Evolutionary conservation across 2,329 filamentous ascomycete genomes (phyloP), one percentile per base, ranked within the genome.

Genomic region (Proliferodiscus dingleyae): DNA sequence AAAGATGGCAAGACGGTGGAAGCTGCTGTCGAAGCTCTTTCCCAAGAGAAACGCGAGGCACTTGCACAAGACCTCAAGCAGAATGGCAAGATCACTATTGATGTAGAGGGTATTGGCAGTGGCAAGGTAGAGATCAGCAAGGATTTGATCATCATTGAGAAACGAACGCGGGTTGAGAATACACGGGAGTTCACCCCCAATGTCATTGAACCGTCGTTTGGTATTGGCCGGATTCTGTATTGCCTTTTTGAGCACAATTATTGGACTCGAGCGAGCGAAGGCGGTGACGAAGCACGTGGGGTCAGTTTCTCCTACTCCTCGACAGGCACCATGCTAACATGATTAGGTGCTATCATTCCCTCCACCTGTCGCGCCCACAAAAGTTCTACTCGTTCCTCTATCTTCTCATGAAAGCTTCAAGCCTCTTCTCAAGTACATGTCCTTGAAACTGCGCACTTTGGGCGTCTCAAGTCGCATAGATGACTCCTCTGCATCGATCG

Each of bases 161-260:
- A 87, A 71, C 81, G 83, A 58, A 95, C 85, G 57, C 77, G 89
- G 52, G 78, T 82, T 3, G 88, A 95, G 68, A 85, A 95, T 64
- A 80, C 83, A 47, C 80, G 93, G 60, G 90, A 96, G 66, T 98
- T 88, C 71, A 94, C 85, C 1, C 91, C 91, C 49, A 96, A 96
- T 64, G 89, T 95, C 38, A 94, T 97, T 58, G 93, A 98, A 72
- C 93, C 91, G 2, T 97, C 91, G 1, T 98, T 97, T 61, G 91
- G 91, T 74, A 95, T 97, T 62, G 93, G 91, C 49, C 82, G 91
- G 59, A 96, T 97, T 52, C 73, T 97, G 47, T 97, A 95, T 73
- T 83, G 86, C 50, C 72, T 98, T 61, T 86, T 95, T 64, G 93
- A 98, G 72, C 93, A 98, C 70, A 83, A 80, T 65, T 98, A 90